A percentile compares a stretch with the other conserved stretches of the same genome.
Conservation (phyloP, 169 alveolate genomes). For the Nephromyces sp. region DNA sequence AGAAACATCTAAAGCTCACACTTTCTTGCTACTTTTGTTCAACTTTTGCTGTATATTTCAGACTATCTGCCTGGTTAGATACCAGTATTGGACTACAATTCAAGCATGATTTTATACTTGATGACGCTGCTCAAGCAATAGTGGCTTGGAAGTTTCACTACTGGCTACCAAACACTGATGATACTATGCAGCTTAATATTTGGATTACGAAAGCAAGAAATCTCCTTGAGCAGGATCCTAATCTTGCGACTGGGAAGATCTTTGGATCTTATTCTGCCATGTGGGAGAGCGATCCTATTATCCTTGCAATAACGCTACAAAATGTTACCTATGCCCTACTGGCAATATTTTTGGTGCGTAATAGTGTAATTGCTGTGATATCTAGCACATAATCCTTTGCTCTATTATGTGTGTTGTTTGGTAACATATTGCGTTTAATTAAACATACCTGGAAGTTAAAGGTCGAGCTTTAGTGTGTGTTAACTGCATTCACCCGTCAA, state of each 20-base stretch:
- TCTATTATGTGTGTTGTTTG: no score
- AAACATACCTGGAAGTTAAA: no score
- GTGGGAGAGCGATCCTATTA: constrained; percentile 47
- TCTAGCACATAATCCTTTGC: no score
- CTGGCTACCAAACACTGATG: constrained; percentile 17
- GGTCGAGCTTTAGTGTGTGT: no score
- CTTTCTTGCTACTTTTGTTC: no score
- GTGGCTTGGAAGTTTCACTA: constrained; percentile 11
- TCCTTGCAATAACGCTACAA: constrained; percentile 35
- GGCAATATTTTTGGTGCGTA: constrained; percentile 43
- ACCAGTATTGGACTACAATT: neutral
- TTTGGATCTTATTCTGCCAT: constrained; percentile 19
- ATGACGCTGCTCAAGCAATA: neutral
- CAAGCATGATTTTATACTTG: neutral
- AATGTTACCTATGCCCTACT: constrained; percentile 42
- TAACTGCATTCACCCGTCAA: no score
- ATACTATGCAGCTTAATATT: constrained; percentile 5
- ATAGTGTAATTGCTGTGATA: no score
- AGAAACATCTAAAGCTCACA: no score
- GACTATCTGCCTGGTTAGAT: neutral
- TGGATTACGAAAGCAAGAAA: constrained; percentile 8
- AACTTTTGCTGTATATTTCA: no score
- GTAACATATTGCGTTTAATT: no score
- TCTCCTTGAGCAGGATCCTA: neutral
- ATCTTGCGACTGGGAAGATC: constrained; percentile 8